Evolutionary conservation across 306 rosid genomes (phyloP).

Genomic region (Sindora glabra): DNA sequence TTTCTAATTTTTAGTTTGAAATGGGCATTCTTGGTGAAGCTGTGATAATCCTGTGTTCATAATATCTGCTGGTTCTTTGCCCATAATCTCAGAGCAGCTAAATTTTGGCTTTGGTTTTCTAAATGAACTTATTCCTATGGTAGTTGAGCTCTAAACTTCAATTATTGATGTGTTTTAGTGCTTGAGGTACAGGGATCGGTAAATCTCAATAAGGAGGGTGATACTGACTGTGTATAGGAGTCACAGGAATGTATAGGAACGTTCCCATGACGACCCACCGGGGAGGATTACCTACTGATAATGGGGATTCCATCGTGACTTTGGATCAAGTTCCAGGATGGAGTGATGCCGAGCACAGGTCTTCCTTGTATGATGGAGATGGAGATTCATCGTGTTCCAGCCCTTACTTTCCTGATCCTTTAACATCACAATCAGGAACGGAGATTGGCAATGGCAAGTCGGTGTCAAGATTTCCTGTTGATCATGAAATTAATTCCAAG

Average conservation of each 20-base stretch:
- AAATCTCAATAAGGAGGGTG: conserved; percentile 13
- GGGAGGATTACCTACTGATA: conserved; percentile 59
- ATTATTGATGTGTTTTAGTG: conserved; percentile 18
- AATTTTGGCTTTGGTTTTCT: not conserved
- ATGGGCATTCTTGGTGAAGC: conserved; percentile 9
- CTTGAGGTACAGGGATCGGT: conserved; percentile 18
- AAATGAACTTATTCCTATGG: conserved; percentile 3
- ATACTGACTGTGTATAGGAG: conserved; percentile 25
- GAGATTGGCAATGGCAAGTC: conserved; percentile 35
- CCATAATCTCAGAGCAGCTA: not conserved
- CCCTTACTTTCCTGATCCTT: conserved; percentile 71
- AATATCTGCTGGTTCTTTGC: not conserved
- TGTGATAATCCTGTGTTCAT: not conserved
- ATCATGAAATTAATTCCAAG: conserved; percentile 72
- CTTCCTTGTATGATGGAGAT: conserved; percentile 43
- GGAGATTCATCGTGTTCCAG: conserved; percentile 61
- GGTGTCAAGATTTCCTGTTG: conserved; percentile 76
- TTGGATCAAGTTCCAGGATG: conserved; percentile 92
- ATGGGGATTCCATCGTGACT: conserved; percentile 61
- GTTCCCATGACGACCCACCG: conserved; percentile 55
- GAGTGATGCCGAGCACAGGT: conserved; percentile 76
- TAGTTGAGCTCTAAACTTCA: conserved; percentile 18
- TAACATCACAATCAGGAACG: conserved; percentile 41
- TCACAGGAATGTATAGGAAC: conserved; percentile 55
- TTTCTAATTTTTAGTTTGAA: not conserved